phyloP scores from a whole-genome alignment of 2,329 filamentous ascomycete species.

The Colletotrichum spinosum region DNA sequence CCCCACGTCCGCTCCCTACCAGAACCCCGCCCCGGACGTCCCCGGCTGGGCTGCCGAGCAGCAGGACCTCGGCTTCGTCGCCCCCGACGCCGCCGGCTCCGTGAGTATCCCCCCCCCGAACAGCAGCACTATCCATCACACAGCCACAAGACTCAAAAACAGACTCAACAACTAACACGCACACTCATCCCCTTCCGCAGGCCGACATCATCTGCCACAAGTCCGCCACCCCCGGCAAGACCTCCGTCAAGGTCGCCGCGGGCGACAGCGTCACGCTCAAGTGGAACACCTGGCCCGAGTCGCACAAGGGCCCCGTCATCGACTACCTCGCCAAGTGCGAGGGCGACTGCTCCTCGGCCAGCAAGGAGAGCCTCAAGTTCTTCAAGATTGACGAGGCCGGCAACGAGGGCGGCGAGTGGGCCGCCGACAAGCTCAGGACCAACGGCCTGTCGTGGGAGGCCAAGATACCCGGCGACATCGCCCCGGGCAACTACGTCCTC shows the following conservation, averaged over 20 bases:
- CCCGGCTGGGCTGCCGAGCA: constrained; percentile 44
- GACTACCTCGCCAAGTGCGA: constrained; percentile 70
- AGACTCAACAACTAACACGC: too few species aligned
- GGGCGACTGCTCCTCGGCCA: constrained; percentile 64
- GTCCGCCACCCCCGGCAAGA: constrained; percentile 52
- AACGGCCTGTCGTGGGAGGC: constrained; percentile 60
- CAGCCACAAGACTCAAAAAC: too few species aligned
- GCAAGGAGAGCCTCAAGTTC: constrained; percentile 64
- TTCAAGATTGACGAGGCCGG: constrained; percentile 71
- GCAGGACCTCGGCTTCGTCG: constrained; percentile 55
- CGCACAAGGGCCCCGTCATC: constrained; percentile 71
- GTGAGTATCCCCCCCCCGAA: neutral
- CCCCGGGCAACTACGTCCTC: constrained; percentile 65
- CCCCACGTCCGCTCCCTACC: constrained; percentile 41
- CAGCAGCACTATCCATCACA: too few species aligned
- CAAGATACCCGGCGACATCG: constrained; percentile 59
- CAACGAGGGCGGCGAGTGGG: constrained; percentile 65
- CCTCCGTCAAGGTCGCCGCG: constrained; percentile 62
- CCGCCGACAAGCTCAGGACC: constrained; percentile 61
- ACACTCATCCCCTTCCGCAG: too few species aligned
- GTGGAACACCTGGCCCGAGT: constrained; percentile 74
- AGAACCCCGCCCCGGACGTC: constrained; percentile 43
- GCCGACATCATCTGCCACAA: constrained; percentile 62
- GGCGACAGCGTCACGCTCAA: constrained; percentile 69
- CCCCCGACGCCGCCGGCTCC: constrained; percentile 52